Percentiles rank a stretch among this genome's conserved stretches.
Conservation (phyloP, 1,284 basidiomycete species). For the Ustilago esculenta region DNA sequence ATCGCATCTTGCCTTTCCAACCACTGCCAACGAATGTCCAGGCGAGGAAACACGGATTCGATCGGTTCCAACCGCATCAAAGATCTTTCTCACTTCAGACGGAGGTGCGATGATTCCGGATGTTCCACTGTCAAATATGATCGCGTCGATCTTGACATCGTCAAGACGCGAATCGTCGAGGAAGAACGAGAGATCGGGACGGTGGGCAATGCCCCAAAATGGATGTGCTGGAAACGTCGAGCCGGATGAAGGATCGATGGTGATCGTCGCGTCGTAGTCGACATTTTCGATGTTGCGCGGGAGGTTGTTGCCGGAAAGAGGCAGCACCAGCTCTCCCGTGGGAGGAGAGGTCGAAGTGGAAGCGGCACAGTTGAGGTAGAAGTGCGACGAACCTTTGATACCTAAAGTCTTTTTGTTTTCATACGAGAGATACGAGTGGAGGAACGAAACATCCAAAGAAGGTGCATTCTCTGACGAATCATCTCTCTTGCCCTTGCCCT, state of each 20-base stretch:
- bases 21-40: not conserved
- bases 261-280: not conserved
- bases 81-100: conserved; percentile 27
- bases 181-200: conserved; percentile 9
- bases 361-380: conserved; percentile 16
- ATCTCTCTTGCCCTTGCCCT: not conserved
- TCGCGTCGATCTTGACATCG: conserved; percentile 24
- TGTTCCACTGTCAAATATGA: conserved; percentile 32
- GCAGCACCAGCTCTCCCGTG: conserved; percentile 28
- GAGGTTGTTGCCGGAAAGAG: conserved; percentile 9
- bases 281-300: conserved; percentile 1
- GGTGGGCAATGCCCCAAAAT: conserved; percentile 40
- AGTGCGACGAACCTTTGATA: conserved; percentile 14
- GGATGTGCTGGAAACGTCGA: conserved; percentile 14
- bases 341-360: not conserved
- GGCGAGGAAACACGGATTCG: not conserved
- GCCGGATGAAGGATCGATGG: conserved; percentile 13
- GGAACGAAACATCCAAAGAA: conserved; percentile 17
- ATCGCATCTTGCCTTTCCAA: conserved; percentile 2
- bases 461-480: not conserved
- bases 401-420: conserved; percentile 3
- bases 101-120: conserved; percentile 26
- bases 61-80: not conserved
- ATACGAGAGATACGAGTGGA: conserved; percentile 14
- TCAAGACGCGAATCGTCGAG: not conserved